Conservation (phyloP, 352 stramenopile genomes). For the Nothophytophthora sp. region DNA sequence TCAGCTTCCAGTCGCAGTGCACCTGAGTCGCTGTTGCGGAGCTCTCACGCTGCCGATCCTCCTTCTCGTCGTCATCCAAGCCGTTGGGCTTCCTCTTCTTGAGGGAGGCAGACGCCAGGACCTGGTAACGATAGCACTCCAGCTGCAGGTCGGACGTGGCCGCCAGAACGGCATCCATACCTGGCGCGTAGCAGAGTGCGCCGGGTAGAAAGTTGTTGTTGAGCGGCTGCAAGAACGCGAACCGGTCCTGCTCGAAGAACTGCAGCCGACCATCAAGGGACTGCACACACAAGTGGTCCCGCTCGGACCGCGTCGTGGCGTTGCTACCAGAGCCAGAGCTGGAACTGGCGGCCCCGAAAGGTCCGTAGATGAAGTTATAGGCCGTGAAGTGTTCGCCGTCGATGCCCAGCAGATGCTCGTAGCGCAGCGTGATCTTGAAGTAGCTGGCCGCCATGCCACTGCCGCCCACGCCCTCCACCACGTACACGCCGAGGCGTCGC, state of each 20-base stretch:
- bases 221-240: constrained; percentile 85
- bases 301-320: constrained; percentile 21
- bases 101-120: constrained; percentile 73
- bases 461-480: constrained; percentile 77
- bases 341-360: constrained; percentile 55
- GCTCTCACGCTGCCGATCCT: constrained; percentile 19
- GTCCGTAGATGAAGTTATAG: constrained; percentile 87
- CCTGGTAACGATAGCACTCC: constrained; percentile 89
- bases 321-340: constrained; percentile 12
- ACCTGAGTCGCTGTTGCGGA: constrained; percentile 31
- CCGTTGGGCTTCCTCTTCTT: constrained; percentile 59
- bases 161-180: constrained; percentile 83
- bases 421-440: constrained; percentile 80
- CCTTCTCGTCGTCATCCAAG: constrained; percentile 41
- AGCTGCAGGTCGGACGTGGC: constrained; percentile 81
- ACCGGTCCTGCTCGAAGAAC: constrained; percentile 92
- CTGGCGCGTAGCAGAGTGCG: constrained; percentile 74
- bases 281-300: constrained; percentile 90
- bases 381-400: constrained; percentile 92
- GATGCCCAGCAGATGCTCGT: constrained; percentile 86
- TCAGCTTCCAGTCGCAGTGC: constrained; percentile 72
- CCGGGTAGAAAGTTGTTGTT: constrained; percentile 84
- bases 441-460: constrained; percentile 77
- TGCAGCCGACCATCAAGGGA: constrained; percentile 90
- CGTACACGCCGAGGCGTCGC: constrained; percentile 75